These are phyloP conservation scores for Cordyceps cateniannulata DNA, from an alignment of 2,329 filamentous ascomycete species.

Conservation along the genomic window DNA sequence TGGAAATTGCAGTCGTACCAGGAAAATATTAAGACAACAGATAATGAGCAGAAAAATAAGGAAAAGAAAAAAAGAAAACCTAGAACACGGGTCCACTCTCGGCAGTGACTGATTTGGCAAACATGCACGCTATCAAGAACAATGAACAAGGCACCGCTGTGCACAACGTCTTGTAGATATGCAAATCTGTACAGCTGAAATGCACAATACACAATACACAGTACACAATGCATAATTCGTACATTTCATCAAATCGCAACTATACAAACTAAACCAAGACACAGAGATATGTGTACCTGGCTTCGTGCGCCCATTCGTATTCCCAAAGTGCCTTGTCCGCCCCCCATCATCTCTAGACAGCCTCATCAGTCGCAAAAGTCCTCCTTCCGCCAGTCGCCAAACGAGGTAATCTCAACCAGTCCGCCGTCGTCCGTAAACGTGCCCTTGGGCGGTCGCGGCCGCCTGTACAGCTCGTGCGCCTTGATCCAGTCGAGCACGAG, in stretches of 20 bases:
- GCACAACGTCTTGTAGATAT: not conserved
- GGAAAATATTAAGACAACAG: not conserved
- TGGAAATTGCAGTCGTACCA: conserved; percentile 10
- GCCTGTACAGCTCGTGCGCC: conserved; percentile 47
- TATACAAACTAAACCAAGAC: not conserved
- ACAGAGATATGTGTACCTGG: not conserved
- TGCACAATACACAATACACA: not conserved
- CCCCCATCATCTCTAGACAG: not conserved
- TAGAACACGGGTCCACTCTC: not conserved
- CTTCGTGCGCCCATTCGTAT: not conserved
- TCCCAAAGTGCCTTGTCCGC: not conserved
- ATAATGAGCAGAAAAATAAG: not conserved
- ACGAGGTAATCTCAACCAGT: not conserved
- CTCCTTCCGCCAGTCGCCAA: not conserved
- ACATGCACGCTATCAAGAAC: not conserved
- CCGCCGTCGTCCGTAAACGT: conserved; percentile 18
- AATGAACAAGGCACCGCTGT: not conserved
- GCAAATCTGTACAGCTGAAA: not conserved
- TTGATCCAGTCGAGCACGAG: conserved; percentile 54
- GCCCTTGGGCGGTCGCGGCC: not conserved
- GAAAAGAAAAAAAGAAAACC: not conserved
- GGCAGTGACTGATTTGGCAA: not conserved
- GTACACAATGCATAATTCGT: not conserved
- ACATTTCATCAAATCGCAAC: too few species aligned
- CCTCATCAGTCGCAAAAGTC: not conserved